Base-by-base conservation (phyloP, 2,329 filamentous ascomycete genomes). In the Monilinia fructigena region DNA sequence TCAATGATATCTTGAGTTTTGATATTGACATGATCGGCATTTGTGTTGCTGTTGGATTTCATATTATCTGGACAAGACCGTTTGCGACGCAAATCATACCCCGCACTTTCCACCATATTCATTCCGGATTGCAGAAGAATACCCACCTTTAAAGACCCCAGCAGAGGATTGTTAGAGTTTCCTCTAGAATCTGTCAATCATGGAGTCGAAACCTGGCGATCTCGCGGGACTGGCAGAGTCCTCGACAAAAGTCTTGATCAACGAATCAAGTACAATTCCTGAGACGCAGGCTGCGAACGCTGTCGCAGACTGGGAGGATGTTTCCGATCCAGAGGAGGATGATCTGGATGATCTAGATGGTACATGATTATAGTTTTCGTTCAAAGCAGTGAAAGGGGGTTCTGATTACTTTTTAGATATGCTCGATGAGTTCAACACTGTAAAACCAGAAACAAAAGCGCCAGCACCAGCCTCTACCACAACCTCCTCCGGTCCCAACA, bases 311-410 rank as follows among this genome's bases (percentile, higher is more conserved):
- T 56, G 66, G 38, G 85, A 84, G 28, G 85, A 90, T 71, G 87
- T 90, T 20, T 89, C 93, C 26, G 94, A 97, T 74, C 94, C 93
- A 8, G 94, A 98, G 71, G 93, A 96, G 78, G 95, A 95, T 78
- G 91, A 95, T 72, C 81, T 95, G 26, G 91, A 97, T 75, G 95
- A 98, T 74, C 82, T 99, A 55, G 95, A 99, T 79, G 92, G 91
- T 92, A 78, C 72, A 80, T 60, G 26, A 47, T 48, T 38, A 45
- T 47, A 47, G 7, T 28, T 47, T 45, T 23, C 7, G 26, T 12
- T 59, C 11, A 20, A 16, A 50, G 14, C 40, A 31, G 28, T 50
- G 31, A 16, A 16, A 35, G 28, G 10, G 20, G 35, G 35, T 53
- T 26, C 64, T 64, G 16, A 66, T 40, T 18, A 58, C 26, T 56